Base-by-base conservation (phyloP, 2,329 filamentous ascomycete genomes). In the Pseudopyrenochaeta lycopersici region DNA sequence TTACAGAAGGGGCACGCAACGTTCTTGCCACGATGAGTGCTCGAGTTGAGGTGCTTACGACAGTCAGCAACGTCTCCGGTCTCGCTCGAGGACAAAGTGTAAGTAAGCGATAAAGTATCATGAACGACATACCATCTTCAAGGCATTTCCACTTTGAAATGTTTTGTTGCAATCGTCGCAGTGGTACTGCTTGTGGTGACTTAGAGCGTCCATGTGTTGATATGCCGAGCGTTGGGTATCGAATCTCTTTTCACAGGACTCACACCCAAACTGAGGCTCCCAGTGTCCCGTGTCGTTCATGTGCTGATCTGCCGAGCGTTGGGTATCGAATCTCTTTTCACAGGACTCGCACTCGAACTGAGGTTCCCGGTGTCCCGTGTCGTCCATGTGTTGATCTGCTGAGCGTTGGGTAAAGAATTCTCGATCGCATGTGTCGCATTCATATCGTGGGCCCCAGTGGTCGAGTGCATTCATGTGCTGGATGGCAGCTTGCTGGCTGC, bases 1-100 rank as follows among this genome's bases (percentile, higher is more conserved):
- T 75, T 65, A 71, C 86, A 89, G 63, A 85, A 88, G 0, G 82
- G 85, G 44, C 86, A 90, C 0, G 38, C 1, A 7, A 86, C 67
- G 1, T 68, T 68, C 0, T 43, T 52, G 48, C 80, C 80, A 0
- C 75, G 75, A 62, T 89, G 86, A 41, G 68, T 63, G 4, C 73
- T 73, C 0, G 84, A 87, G 27, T 81, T 82, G 2, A 84, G 73
- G 56, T 89, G 85, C 85, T 61, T 15, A 9, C 2, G 27, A 14
- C 14, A 14, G 38, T 42, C 9, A 42, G 40, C 11, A 30, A 15
- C 1, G 11, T 17, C 27, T 12, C 11, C 3, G 12, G 15, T 1
- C 27, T 12, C n/a, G 10, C 18, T 11, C 14, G 10, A 21, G 3
- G 17, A 40, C 3, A 23, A 23, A 40, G 7, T 23, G 6, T 10